Percentiles rank a stretch among this genome's conserved stretches.
phyloP scores from a whole-genome alignment of 306 rosid species.

The Quercus berberidifolia region DNA sequence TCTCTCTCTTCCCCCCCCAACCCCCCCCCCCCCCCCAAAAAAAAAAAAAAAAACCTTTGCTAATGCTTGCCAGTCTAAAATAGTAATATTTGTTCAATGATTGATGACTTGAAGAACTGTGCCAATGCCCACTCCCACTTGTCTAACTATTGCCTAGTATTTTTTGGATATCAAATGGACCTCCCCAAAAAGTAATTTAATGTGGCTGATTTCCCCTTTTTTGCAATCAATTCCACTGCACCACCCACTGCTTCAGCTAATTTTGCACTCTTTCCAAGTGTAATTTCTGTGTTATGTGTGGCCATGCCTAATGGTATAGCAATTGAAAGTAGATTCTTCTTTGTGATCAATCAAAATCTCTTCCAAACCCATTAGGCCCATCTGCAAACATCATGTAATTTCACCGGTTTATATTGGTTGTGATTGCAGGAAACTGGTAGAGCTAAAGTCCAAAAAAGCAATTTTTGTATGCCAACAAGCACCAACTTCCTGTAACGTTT shows the following conservation, averaged over 20 bases:
- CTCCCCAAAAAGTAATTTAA: too few species aligned
- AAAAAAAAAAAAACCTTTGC: too few species aligned
- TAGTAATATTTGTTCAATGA: background rate
- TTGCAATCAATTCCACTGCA: too few species aligned
- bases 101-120: background rate
- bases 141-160: too few species aligned
- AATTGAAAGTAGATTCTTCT: too few species aligned
- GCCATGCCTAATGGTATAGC: too few species aligned
- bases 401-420: slow-evolving; percentile 14
- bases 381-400: background rate
- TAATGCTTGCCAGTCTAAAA: background rate
- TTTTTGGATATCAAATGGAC: too few species aligned
- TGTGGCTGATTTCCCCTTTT: too few species aligned
- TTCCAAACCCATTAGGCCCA: background rate
- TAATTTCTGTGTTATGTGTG: too few species aligned
- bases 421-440: slow-evolving; percentile 50
- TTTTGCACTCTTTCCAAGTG: too few species aligned
- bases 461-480: slow-evolving; percentile 48
- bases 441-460: slow-evolving; percentile 52
- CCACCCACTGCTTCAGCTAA: too few species aligned
- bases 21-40: fast-evolving
- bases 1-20: fast-evolving
- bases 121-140: background rate
- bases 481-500: slow-evolving; percentile 56
- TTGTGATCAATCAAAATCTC: too few species aligned